phyloP scores from a whole-genome alignment of 2,329 filamentous ascomycete species.

The Moelleriella libera region DNA sequence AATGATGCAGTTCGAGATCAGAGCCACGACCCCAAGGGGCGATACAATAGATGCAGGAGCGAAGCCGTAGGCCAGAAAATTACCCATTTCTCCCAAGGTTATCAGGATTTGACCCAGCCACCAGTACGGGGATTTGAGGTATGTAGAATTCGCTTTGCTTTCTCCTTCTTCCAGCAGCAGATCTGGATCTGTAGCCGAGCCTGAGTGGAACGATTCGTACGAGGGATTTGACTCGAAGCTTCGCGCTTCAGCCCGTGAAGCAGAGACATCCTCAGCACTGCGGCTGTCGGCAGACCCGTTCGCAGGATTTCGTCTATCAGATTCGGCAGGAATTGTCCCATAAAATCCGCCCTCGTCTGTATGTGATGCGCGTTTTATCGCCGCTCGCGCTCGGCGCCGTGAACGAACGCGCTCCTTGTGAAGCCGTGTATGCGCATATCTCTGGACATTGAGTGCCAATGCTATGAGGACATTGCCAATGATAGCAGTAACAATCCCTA shows the following conservation, averaged over 20 bases:
- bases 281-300: constrained; percentile 5
- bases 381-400: constrained; percentile 37
- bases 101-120: constrained; percentile 91
- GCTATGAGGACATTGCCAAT: constrained; percentile 88
- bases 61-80: constrained; percentile 95
- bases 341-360: constrained; percentile 16
- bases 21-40: constrained; percentile 86
- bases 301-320: constrained; percentile 2
- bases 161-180: constrained; percentile 12
- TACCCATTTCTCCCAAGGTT: constrained; percentile 83
- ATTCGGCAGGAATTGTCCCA: constrained; percentile 15
- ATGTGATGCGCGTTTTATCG: constrained; percentile 30
- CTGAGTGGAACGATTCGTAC: constrained; percentile 32
- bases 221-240: constrained; percentile 35
- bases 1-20: constrained; percentile 94
- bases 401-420: constrained; percentile 52
- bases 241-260: constrained; percentile 4
- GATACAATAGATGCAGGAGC: constrained; percentile 96
- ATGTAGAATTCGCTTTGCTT: constrained; percentile 43
- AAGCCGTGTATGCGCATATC: constrained; percentile 83
- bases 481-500: constrained; percentile 88
- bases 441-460: constrained; percentile 87
- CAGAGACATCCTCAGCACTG: no score
- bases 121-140: constrained; percentile 88
- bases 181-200: constrained; percentile 10